These are phyloP conservation scores for Kentomonas sorsogonicus DNA, from an alignment of 208 protist species.

Conservation along the genomic window DNA sequence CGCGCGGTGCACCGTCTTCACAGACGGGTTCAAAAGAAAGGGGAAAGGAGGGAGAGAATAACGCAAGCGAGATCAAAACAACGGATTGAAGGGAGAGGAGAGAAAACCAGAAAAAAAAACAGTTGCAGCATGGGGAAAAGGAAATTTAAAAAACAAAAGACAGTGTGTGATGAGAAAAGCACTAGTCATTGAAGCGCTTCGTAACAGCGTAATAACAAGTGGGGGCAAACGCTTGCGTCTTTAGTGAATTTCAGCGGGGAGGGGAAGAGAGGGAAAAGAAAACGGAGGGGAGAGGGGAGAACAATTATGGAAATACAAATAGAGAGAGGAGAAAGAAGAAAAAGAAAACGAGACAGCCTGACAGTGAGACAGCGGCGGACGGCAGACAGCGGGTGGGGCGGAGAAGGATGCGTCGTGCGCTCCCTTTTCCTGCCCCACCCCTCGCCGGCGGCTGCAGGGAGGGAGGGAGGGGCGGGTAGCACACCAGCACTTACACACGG, in stretches of 20 bases:
- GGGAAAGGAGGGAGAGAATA: too few relatives aligned
- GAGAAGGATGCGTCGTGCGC: too few relatives aligned
- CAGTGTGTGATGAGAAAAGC: not conserved
- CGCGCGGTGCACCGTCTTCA: too few relatives aligned
- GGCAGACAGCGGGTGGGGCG: not conserved
- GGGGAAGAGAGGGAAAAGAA: not conserved
- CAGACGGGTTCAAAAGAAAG: too few relatives aligned
- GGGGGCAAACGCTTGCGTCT: too few relatives aligned
- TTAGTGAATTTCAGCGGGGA: not conserved
- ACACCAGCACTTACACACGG: too few relatives aligned
- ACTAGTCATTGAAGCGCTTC: not conserved
- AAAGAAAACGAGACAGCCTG: not conserved
- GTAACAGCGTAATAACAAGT: not conserved
- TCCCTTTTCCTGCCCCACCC: too few relatives aligned
- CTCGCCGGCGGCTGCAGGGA: too few relatives aligned
- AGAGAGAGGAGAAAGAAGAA: conserved; percentile 8
- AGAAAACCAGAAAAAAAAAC: too few relatives aligned
- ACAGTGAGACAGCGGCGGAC: not conserved
- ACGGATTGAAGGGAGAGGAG: too few relatives aligned
- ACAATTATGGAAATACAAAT: conserved; percentile 14
- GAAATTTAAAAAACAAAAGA: not conserved
- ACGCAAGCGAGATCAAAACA: too few relatives aligned
- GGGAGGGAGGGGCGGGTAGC: too few relatives aligned
- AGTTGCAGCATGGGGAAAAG: conserved; percentile 3
- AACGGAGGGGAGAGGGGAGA: conserved; percentile 2